Evolutionary conservation across 805 yeast species (phyloP), one percentile per base, ranked within the genome.

Genomic region (Teunomyces barrocoloradensis): DNA sequence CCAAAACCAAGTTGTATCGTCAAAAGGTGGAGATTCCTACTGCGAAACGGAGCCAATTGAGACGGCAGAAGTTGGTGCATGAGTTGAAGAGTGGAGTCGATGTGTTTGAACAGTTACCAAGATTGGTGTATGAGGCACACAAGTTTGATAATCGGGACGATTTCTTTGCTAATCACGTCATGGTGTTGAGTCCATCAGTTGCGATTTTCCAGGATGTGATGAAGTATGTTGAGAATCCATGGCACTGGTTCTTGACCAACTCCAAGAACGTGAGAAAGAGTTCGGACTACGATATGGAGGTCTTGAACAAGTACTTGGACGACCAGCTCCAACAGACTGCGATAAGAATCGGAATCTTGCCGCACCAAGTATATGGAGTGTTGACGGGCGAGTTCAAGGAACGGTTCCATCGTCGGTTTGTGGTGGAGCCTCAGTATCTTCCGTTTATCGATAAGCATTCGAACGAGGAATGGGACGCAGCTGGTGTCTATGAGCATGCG

Each of bases 151-250:
- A 64, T 44, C 47, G 63, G 21, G 53, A 55, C 20, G 53, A 56
- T 42, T 68, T 64, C 48, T 68, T 74, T 52, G 74, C 71, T 0
- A 71, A 75, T 37, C 80, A 79, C 51, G 59, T 84, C 5, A 82
- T 84, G 84, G 84, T 84, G 5, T 65, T 82, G n/a, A 72, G 68
- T 35, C 89, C 89, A 3, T 68, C 68, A 4, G 42, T 47, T 6
- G 52, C 56, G 27, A 36, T 56, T 4, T 73, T 62, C 49, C 44
- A 58, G 5, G 49, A 56, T 18, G 50, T 58, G 51, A 52, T 47
- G 43, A 45, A 59, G 11, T 60, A 63, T 32, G 53, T 65, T 0
- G 40, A 58, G 37, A 64, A 59, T 48, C 71, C 71, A 17, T 58
- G 59, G 60, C 52, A 50, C 46, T 66, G 71, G 71, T 42, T 53